Evolutionary conservation across 805 yeast species (phyloP).

Genomic region (Teunomyces stri): DNA sequence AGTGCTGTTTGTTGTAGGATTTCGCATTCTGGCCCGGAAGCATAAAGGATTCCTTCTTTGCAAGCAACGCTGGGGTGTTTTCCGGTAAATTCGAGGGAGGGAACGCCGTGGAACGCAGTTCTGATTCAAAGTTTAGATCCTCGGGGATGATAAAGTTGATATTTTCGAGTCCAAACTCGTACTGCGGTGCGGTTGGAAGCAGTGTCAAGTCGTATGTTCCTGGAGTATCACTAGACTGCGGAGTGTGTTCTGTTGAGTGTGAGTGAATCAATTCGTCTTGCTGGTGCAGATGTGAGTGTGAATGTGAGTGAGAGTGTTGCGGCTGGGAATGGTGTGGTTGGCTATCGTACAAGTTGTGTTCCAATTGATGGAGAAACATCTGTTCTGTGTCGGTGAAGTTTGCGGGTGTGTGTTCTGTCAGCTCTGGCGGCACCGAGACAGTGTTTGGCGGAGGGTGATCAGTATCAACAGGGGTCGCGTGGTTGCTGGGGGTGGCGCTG

Average conservation of each 20-base stretch:
- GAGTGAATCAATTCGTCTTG: conserved; percentile 9
- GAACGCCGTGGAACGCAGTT: conserved; percentile 21
- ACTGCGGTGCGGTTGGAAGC: conserved; percentile 7
- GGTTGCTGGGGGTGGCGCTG: not conserved
- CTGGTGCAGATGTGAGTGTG: conserved; percentile 4
- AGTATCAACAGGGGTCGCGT: not conserved
- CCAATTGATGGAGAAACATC: conserved; percentile 28
- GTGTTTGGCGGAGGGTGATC: not conserved
- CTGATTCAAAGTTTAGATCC: conserved; percentile 11
- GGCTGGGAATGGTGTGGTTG: not conserved
- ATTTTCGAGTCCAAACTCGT: conserved; percentile 24
- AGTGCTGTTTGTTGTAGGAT: conserved; percentile 42
- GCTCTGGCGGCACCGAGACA: conserved; percentile 1
- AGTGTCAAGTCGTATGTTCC: not conserved
- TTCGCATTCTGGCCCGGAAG: conserved; percentile 42
- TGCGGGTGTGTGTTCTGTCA: conserved; percentile 5
- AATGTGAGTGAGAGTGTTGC: not conserved
- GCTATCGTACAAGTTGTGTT: conserved; percentile 25
- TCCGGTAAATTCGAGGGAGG: conserved; percentile 24
- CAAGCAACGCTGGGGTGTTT: conserved; percentile 24
- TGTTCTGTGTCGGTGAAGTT: conserved; percentile 25
- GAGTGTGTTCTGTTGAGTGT: conserved; percentile 9
- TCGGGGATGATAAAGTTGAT: conserved; percentile 37
- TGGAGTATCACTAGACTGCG: conserved; percentile 2
- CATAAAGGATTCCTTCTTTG: conserved; percentile 16